Base-by-base conservation (phyloP, 257 asterid species). In the Ehretia macrophylla region DNA sequence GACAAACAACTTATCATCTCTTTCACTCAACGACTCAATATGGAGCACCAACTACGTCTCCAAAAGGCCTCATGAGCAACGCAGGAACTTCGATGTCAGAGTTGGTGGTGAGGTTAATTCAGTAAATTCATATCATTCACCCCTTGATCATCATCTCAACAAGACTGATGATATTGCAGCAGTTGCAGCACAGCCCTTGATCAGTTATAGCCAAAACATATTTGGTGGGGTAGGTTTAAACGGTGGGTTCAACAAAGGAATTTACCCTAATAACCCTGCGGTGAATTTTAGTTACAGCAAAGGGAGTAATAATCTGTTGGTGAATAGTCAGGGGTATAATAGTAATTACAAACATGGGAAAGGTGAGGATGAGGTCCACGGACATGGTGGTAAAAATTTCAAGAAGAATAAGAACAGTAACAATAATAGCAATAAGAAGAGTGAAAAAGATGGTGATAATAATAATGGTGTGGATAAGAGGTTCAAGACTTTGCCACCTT, bases 401-500 rank as follows among this genome's bases (percentile, higher is more conserved):
- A 92, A 81, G 82, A 92, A 86, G 86, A 81, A 70, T n/a, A 83
- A 76, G 59, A 79, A 76, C 32, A 27, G 35, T 27, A 73, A 70
- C 17, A 61, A 32, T 5, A 27, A 27, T 27, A 27, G 57, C 8
- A 59, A 55, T 22, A 54, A 57, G 14, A 55, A 66, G 53, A 68
- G 81, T 2, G 94, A 89, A 0, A 80, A 52, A 22, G 57, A 52
- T 4, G 57, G 47, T 42, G 47, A 42, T 2, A 32, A 54, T 17
- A 80, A 78, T 58, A 69, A 72, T 67, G 78, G 69, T 32, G 79
- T 79, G 56, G 99, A 89, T 55, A 93, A 93, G 84, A 77, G 97
- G 85, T 93, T 93, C 65, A 93, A 93, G 79, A 89, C 99, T 46
- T 68, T 93, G 63, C 99, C 99, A 14, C 90, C 97, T n/a, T 79